Evolutionary conservation across 2,329 filamentous ascomycete species (phyloP).

Genomic region (Colletotrichum magnum): DNA sequence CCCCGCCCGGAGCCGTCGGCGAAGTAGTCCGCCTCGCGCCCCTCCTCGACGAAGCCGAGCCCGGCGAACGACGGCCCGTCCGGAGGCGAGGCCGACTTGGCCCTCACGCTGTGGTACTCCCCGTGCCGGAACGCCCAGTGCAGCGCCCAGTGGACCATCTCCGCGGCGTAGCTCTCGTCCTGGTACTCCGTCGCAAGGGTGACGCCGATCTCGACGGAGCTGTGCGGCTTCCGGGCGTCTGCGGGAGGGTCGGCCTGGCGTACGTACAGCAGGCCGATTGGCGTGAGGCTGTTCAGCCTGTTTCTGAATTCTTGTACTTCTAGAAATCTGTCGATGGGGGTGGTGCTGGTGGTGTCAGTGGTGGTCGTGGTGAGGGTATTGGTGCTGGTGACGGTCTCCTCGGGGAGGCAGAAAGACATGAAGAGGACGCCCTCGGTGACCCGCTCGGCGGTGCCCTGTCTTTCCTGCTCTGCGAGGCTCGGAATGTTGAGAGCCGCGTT

Average conservation of each 20-base stretch:
- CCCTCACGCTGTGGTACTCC: conserved; percentile 7
- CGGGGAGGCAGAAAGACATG: background rate
- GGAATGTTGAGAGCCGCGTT: background rate
- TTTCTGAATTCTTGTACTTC: no score
- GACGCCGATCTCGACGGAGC: background rate
- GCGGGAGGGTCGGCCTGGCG: background rate
- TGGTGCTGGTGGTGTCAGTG: no score
- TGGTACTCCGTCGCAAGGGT: background rate
- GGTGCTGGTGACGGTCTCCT: accelerated
- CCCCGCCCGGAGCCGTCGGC: background rate
- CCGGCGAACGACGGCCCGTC: no score
- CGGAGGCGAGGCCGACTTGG: background rate
- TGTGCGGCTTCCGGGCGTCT: background rate
- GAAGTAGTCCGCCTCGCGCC: background rate
- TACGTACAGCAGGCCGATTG: background rate
- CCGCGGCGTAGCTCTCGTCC: background rate
- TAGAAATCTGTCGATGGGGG: no score
- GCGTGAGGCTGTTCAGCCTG: background rate
- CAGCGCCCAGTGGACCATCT: conserved; percentile 10
- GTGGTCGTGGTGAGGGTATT: no score
- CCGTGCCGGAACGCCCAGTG: background rate
- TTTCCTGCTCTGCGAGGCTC: background rate
- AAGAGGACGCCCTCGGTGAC: conserved; percentile 3
- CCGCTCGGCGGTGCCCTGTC: background rate
- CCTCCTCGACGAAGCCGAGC: conserved; percentile 12